These are phyloP conservation scores for Globisporangium heterothallicum DNA, from an alignment of 352 stramenopile species.

Conservation along the genomic window DNA sequence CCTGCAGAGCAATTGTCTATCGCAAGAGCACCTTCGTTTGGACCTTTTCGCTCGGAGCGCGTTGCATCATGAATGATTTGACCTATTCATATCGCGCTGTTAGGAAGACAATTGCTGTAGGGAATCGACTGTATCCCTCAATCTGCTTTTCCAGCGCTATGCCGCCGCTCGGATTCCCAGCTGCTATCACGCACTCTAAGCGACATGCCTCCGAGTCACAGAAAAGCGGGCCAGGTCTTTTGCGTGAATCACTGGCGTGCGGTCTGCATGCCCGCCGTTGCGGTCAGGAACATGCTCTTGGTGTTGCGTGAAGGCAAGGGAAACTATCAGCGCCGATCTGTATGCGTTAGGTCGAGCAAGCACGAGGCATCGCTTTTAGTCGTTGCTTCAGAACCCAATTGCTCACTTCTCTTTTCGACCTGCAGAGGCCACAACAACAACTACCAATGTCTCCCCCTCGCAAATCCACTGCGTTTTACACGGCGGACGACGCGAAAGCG, in stretches of 20 bases:
- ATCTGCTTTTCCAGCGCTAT: not conserved
- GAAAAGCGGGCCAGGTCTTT: constrained; percentile 6
- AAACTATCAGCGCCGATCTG: not conserved
- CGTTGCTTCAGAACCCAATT: not conserved
- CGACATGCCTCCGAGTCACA: constrained; percentile 5
- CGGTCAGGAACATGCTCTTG: not conserved
- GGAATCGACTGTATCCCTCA: no score
- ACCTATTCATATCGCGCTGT: not conserved
- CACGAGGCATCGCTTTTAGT: constrained; percentile 1
- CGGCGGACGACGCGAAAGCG: constrained; percentile 37
- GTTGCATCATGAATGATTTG: not conserved
- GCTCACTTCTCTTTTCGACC: constrained; percentile 7
- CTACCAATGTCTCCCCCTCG: constrained; percentile 7
- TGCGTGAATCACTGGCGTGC: constrained; percentile 4
- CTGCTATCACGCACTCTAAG: constrained; percentile 5
- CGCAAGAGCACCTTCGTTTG: no score
- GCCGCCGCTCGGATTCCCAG: not conserved
- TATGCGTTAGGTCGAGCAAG: not conserved
- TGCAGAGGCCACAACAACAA: not conserved
- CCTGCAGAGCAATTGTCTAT: no score
- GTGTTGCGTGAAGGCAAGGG: constrained; percentile 2
- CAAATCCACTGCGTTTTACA: constrained; percentile 27
- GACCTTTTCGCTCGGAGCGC: no score
- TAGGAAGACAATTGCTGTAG: not conserved
- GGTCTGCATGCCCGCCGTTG: not conserved